Evolutionary conservation across 371 early-diverging fungal species (phyloP), one percentile per base, ranked within the genome.

Genomic region (Actinomucor elegans): DNA sequence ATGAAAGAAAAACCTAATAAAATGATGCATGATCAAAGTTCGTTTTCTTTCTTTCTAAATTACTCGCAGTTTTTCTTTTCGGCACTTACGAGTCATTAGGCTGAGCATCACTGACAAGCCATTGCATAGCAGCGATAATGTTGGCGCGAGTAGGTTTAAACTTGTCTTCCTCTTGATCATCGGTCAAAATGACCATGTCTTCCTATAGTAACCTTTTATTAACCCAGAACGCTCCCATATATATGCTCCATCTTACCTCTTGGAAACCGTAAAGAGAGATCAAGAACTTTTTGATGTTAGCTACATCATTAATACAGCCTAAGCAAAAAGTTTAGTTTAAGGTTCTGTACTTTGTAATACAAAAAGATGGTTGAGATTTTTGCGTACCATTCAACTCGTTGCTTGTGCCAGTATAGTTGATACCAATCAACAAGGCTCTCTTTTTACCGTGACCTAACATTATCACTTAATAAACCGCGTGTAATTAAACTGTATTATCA

Each of bases 271-370:
- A 92, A 21, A 77, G 61, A 21, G 71, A 54, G 1, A 61, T 80
- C 44, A 96, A 65, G 55, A 93, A 93, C 23, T 66, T 49, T 58
- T 88, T 87, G 34, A 97, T 83, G 69, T 91, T 92, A 40, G 79
- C 67, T 17, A 94, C 96, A 67, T 97, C 98, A 62, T 94, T 95
- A 61, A 93, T 87, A 71, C 97, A 97, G 14, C 94, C 92, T 74
- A 33, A 20, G 36, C 5, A 44, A 29, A 35, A 35, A 12, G 10
- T 34, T 7, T 32, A 2, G 21, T 20, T 9, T 2, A 5, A 37
- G 24, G 15, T 45, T 28, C 21, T 15, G n/a, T n/a, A 37, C 26
- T 15, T 21, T 18, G 15, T 17, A 48, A 18, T 15, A 29, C 5
- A 31, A 23, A 29, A 10, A 35, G 20, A 27, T 11, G 3, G 8